phyloP scores from a whole-genome alignment of 169 alveolate species.

The Plasmodium gallinaceum region DNA sequence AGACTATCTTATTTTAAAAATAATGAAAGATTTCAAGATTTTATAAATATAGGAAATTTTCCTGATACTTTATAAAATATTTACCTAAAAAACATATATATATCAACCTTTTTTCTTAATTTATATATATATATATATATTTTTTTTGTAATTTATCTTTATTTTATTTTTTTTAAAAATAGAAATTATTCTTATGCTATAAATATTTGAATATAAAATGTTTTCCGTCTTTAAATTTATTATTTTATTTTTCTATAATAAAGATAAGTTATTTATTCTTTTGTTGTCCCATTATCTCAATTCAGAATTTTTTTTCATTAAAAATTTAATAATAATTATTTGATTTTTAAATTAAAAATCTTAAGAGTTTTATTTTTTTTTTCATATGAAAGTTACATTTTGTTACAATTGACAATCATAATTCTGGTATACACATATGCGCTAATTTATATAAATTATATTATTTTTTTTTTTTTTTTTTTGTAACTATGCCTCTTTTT shows the following conservation, averaged over 20 bases:
- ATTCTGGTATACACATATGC: no score
- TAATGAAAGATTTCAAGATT: conserved; percentile 61
- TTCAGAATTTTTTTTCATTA: no score
- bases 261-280: neutral
- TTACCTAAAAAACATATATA: neutral
- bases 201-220: conserved; percentile 54
- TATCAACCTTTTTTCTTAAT: conserved; percentile 6
- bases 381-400: no score
- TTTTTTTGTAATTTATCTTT: neutral
- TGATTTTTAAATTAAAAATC: no score
- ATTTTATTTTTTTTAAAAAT: conserved; percentile 28
- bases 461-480: no score
- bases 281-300: neutral
- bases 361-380: no score
- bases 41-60: conserved; percentile 71
- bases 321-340: no score
- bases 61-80: conserved; percentile 38
- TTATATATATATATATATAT: neutral
- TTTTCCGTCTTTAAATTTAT: conserved; percentile 41
- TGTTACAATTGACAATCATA: no score
- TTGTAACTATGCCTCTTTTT: no score
- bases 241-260: neutral
- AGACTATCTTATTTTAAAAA: conserved; percentile 62
- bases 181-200: conserved; percentile 13
- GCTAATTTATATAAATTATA: no score